Percentiles rank a stretch among this genome's conserved stretches.
Evolutionary conservation across 768 basidiomycete genomes (phyloP).

Genomic region (Boletus coccyginus): DNA sequence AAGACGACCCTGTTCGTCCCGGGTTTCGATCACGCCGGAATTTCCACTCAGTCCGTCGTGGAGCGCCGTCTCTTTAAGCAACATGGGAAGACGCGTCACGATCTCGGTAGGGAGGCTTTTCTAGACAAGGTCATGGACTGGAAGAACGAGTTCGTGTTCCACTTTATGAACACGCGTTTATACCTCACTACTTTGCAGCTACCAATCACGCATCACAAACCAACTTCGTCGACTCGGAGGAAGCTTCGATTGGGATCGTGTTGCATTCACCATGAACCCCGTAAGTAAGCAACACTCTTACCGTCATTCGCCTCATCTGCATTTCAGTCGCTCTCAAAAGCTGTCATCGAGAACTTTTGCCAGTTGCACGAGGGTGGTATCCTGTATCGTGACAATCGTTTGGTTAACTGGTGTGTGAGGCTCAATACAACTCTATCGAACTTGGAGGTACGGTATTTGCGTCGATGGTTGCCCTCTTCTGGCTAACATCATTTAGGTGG

Average conservation of each 20-base stretch:
- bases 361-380: constrained; percentile 87
- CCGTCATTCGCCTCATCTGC: neutral
- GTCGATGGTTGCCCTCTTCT: neutral
- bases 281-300: constrained; percentile 37
- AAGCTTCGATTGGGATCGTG: constrained; percentile 92
- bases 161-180: neutral
- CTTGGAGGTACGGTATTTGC: constrained; percentile 64
- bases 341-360: constrained; percentile 91
- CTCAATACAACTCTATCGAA: constrained; percentile 98
- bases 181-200: constrained; percentile 45
- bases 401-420: constrained; percentile 97
- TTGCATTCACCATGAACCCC: constrained; percentile 94
- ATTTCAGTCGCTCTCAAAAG: constrained; percentile 67
- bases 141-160: constrained; percentile 84
- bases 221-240: constrained; percentile 89
- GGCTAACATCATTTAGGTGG: constrained; percentile 55
- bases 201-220: constrained; percentile 88
- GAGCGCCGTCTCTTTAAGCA: constrained; percentile 88
- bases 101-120: constrained; percentile 93
- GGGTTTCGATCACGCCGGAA: constrained; percentile 98
- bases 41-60: constrained; percentile 96
- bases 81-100: constrained; percentile 80
- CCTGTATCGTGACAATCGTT: constrained; percentile 91
- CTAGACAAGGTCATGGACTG: constrained; percentile 89
- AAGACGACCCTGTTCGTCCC: constrained; percentile 88